Conservation (phyloP, 345 rosid species). For the Cochlearia excelsa region DNA sequence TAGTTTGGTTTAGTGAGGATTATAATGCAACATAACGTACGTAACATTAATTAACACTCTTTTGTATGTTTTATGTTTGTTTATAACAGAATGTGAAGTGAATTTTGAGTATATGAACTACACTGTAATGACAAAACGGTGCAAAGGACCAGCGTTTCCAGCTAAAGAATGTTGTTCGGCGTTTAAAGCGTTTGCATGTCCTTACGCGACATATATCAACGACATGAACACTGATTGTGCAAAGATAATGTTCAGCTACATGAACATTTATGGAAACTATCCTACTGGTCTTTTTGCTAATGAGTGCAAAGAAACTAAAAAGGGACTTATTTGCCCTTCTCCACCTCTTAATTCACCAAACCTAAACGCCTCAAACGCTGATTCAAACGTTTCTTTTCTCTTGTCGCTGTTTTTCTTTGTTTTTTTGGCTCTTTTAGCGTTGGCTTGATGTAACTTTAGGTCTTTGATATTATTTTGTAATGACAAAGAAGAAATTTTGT, state of each 20-base stretch:
- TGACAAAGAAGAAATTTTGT: not conserved
- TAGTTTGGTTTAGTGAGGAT: too few relatives aligned
- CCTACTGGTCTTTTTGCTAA: slow-evolving; percentile 66
- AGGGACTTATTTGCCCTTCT: slow-evolving; percentile 53
- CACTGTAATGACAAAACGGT: slow-evolving; percentile 48
- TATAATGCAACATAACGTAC: too few relatives aligned
- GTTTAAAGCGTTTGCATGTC: slow-evolving; percentile 66
- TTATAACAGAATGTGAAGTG: slow-evolving; percentile 52
- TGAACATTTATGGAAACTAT: slow-evolving; percentile 55
- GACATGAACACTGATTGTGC: slow-evolving; percentile 57
- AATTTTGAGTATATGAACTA: slow-evolving; percentile 61
- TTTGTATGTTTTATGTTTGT: not conserved
- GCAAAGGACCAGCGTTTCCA: slow-evolving; percentile 59
- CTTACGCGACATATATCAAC: slow-evolving; percentile 45
- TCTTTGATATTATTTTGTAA: not conserved
- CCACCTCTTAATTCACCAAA: slow-evolving; percentile 30
- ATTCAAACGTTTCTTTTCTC: not conserved
- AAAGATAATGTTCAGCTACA: slow-evolving; percentile 62
- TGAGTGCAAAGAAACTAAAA: slow-evolving; percentile 51
- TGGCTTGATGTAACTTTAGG: not conserved
- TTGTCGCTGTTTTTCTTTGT: slow-evolving; percentile 12
- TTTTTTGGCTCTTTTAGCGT: slow-evolving; percentile 6
- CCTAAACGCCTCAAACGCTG: slow-evolving; percentile 13
- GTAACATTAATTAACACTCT: too few relatives aligned
- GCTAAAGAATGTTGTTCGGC: slow-evolving; percentile 49